A percentile compares a stretch with the other conserved stretches of the same genome.
Conservation (phyloP, 2,329 filamentous ascomycete genomes). For the Apiospora rasikravindrae region DNA sequence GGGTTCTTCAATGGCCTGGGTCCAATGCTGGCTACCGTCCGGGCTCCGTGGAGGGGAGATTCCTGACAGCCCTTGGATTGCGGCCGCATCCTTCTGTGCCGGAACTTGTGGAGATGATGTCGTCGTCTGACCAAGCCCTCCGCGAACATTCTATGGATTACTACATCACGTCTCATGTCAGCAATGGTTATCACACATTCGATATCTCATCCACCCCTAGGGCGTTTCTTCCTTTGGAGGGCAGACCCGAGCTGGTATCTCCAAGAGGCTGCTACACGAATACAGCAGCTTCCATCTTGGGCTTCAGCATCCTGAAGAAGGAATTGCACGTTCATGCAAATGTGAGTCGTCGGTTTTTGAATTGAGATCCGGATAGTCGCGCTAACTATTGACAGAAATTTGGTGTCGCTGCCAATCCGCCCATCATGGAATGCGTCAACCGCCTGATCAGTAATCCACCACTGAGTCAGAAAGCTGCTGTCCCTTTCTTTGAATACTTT, state of each 20-base stretch:
- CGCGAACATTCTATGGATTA: conserved; percentile 78
- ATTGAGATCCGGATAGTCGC: not conserved
- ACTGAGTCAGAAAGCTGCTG: conserved; percentile 67
- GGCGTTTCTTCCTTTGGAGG: conserved; percentile 75
- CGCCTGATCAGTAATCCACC: conserved; percentile 76
- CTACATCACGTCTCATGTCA: conserved; percentile 79
- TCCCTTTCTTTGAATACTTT: conserved; percentile 82
- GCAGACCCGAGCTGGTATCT: conserved; percentile 67
- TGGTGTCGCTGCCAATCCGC: conserved; percentile 82
- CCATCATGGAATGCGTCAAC: conserved; percentile 77
- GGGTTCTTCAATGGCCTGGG: conserved; percentile 82
- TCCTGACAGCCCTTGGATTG: conserved; percentile 76
- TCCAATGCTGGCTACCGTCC: conserved; percentile 64
- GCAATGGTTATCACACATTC: conserved; percentile 74
- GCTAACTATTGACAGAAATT: conserved; percentile 61
- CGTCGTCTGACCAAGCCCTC: conserved; percentile 60
- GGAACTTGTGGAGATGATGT: conserved; percentile 81
- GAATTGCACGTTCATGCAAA: conserved; percentile 80
- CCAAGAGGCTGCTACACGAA: conserved; percentile 86
- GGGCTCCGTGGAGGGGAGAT: conserved; percentile 73
- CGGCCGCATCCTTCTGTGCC: conserved; percentile 71
- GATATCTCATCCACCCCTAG: conserved; percentile 60
- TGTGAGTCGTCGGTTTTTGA: conserved; percentile 38
- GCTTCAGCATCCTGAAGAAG: conserved; percentile 76
- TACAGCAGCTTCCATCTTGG: conserved; percentile 74